Percentiles rank a stretch among this genome's conserved stretches.
phyloP scores from a whole-genome alignment of 2,329 filamentous ascomycete species.

The Diaporthe citri region DNA sequence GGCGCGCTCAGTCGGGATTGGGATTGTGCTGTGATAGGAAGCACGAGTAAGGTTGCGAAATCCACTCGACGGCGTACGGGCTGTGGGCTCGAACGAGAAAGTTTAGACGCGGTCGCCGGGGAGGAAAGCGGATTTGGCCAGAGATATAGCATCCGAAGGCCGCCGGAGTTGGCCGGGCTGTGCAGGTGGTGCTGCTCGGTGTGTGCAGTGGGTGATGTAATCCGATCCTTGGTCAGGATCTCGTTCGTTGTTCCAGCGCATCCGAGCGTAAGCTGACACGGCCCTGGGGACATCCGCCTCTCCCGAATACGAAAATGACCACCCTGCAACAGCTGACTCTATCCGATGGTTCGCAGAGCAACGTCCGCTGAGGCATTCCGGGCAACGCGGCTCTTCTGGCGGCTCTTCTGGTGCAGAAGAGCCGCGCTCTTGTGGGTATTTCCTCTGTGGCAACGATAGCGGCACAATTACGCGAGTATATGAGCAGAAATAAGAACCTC shows the following conservation, averaged over 20 bases:
- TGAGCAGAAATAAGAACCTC: no score
- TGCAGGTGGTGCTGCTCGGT: background rate
- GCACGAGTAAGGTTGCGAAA: conserved; percentile 27
- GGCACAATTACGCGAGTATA: no score
- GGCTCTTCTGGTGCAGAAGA: no score
- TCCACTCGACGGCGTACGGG: conserved; percentile 6
- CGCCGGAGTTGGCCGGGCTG: conserved; percentile 24
- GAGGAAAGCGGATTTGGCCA: conserved; percentile 8
- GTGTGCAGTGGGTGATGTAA: conserved; percentile 22
- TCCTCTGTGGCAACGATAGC: no score
- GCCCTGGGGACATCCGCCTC: background rate
- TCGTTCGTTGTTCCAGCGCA: background rate
- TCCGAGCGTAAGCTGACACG: conserved; percentile 21
- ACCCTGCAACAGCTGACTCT: no score
- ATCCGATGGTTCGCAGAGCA: background rate
- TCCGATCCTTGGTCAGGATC: background rate
- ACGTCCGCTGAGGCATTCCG: background rate
- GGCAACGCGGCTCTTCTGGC: background rate
- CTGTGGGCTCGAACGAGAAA: conserved; percentile 9
- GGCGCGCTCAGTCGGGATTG: conserved; percentile 21
- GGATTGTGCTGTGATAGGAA: conserved; percentile 25
- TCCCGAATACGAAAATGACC: background rate
- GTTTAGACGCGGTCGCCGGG: background rate
- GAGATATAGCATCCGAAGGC: conserved; percentile 30
- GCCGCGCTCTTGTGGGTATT: no score